Evolutionary conservation across 495 filamentous ascomycete species (phyloP).

Genomic region (Penicillium canescens): DNA sequence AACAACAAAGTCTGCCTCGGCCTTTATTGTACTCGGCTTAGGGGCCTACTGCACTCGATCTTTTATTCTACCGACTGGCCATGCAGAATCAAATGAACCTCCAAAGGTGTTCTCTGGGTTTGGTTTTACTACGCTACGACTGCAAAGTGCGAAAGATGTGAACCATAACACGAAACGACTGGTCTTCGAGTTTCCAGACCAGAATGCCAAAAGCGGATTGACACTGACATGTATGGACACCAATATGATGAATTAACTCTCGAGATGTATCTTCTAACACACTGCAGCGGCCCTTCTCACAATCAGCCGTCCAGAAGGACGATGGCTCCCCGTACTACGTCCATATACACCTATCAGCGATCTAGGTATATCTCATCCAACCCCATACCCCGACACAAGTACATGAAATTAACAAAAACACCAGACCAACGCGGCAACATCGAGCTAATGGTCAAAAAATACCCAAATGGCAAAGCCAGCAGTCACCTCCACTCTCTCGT

Average conservation of each 20-base stretch:
- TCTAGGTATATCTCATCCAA: conserved; percentile 36
- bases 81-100: conserved; percentile 25
- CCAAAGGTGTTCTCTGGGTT: conserved; percentile 23
- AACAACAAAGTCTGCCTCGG: neutral
- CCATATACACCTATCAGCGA: conserved; percentile 62
- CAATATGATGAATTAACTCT: neutral
- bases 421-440: conserved; percentile 54
- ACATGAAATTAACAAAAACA: conserved; percentile 1
- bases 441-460: conserved; percentile 63
- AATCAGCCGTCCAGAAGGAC: conserved; percentile 50
- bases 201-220: conserved; percentile 50
- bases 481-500: conserved; percentile 59
- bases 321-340: conserved; percentile 53
- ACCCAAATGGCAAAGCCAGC: conserved; percentile 63
- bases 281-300: conserved; percentile 54
- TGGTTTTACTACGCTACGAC: conserved; percentile 25
- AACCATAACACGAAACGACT: conserved; percentile 68
- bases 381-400: neutral
- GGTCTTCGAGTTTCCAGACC: conserved; percentile 59
- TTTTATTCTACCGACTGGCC: conserved; percentile 9
- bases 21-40: conserved; percentile 5
- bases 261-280: neutral
- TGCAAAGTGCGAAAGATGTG: conserved; percentile 52
- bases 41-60: conserved; percentile 23
- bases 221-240: conserved; percentile 49